Base-by-base conservation (phyloP, 176 grass and related monocot genomes). In the Chrysopogon serrulatus region DNA sequence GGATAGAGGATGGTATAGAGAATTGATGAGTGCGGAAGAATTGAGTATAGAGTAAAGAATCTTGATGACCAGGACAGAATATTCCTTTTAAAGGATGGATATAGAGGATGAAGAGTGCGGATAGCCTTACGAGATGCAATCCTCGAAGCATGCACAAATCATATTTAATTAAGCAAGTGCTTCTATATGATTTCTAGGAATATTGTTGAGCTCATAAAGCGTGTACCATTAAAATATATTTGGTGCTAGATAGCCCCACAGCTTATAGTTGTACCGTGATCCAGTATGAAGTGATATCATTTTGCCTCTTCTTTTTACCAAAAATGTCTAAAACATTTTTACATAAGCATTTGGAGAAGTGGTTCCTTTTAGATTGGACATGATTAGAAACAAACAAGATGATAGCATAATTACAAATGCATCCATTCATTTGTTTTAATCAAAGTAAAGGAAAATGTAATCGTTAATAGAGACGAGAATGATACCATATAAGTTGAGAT, bases 91-190 rank as follows among this genome's bases (percentile, higher is more conserved):
- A n/a, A n/a, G n/a, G n/a, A n/a, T n/a, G n/a, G n/a, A n/a, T n/a
- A n/a, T n/a, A n/a, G n/a, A n/a, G n/a, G n/a, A n/a, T n/a, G n/a
- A n/a, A n/a, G n/a, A n/a, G n/a, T n/a, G n/a, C n/a, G n/a, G n/a
- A n/a, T n/a, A n/a, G n/a, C n/a, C 83, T 90, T 83, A 83, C 84
- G 24, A 90, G 79, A 79, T 86, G 59, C 74, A 86, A 66, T 60
- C 88, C 79, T 86, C 37, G 84, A 45, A 86, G 63, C 59, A 82
- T 66, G 79, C 79, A 86, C n/a, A 57, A 8, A 48, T 27, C 12
- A 59, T 78, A 66, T 86, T 86, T 83, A 86, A 86, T 73, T 67
- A 41, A 37, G 79, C 79, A 83, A 79, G 79, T 78, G 45, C 68
- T 68, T 79, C 35, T 77, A 36, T n/a, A n/a, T 44, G 65, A 73